phyloP scores from a whole-genome alignment of 1,139 yeast species.

The Groenewaldozyma sp. region DNA sequence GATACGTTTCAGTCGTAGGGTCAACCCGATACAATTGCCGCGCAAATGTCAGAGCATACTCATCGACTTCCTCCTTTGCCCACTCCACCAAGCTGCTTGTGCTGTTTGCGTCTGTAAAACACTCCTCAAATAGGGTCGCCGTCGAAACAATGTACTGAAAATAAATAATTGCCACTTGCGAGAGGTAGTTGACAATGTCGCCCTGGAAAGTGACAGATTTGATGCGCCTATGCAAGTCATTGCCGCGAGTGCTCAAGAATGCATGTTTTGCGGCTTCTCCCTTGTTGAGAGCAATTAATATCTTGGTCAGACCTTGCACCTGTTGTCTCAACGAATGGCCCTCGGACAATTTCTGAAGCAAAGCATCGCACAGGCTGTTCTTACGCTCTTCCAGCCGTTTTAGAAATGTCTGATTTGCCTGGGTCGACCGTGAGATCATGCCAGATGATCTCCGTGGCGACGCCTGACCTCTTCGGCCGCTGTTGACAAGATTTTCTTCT shows the following conservation, averaged over 20 bases:
- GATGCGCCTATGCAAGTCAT: slow-evolving; percentile 37
- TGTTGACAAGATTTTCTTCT: background rate
- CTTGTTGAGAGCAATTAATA: slow-evolving; percentile 36
- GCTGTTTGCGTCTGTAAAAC: slow-evolving; percentile 34
- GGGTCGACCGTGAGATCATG: background rate
- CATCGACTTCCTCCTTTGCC: slow-evolving; percentile 60
- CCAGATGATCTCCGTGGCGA: background rate
- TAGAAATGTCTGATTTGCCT: slow-evolving; percentile 10
- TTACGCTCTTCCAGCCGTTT: slow-evolving; percentile 26
- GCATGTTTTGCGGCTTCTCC: slow-evolving; percentile 41
- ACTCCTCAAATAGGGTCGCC: slow-evolving; percentile 36
- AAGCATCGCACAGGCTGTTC: slow-evolving; percentile 20
- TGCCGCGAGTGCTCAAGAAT: slow-evolving; percentile 39
- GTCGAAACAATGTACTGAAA: slow-evolving; percentile 47
- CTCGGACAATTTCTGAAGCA: slow-evolving; percentile 28
- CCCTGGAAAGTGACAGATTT: slow-evolving; percentile 46
- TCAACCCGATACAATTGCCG: slow-evolving; percentile 63
- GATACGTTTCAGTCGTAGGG: slow-evolving; percentile 38
- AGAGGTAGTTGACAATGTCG: slow-evolving; percentile 44
- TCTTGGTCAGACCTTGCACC: slow-evolving; percentile 28
- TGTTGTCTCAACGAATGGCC: slow-evolving; percentile 27
- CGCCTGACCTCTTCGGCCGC: background rate
- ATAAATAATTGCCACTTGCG: slow-evolving; percentile 51
- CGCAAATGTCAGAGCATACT: slow-evolving; percentile 50
- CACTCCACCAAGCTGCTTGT: slow-evolving; percentile 48